Evolutionary conservation across 2,329 filamentous ascomycete species (phyloP), one percentile per base, ranked within the genome.

Genomic region (Aspergillus sp.): DNA sequence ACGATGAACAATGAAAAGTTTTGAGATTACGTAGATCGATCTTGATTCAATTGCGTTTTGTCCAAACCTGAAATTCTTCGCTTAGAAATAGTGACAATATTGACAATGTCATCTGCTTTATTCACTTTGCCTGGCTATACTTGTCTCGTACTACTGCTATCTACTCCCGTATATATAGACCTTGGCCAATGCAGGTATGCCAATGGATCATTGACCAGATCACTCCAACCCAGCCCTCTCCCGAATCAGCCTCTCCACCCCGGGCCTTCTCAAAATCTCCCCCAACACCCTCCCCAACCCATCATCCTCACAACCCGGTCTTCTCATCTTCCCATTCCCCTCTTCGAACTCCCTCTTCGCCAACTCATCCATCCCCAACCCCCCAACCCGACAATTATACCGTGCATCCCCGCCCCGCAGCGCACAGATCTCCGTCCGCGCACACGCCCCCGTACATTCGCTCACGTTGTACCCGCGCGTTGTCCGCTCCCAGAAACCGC

Each of bases 341-440:
- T 45, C 47, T 5, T 18, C 55, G 63, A 14, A n/a, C 31, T 61
- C 56, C 51, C 69, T 56, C 68, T 76, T 80, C 10, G 66, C 60
- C 36, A 75, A 67, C 53, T 73, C 42, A 22, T 10, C 69, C 18
- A 78, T 58, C 32, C 32, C 47, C 4, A 26, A 31, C 7, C 49
- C 73, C 31, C 68, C 68, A 36, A 73, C 73, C 26, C 32, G 24
- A 69, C 84, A 85, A 67, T 84, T 84, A 66, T 83, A 78, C 71
- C 85, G 78, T 26, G 80, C 76, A 49, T 84, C 76, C 9, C 75
- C 82, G 1, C 80, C 82, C n/a, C 83, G 76, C 29, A 86, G 65
- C 63, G 79, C 76, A 65, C 84, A 87, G 7, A 86, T 80, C 67
- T 84, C 80, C 2, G 69, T 62, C 2, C 64, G 69, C 61, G 74